phyloP scores from a whole-genome alignment of 495 filamentous ascomycete genomes.

The Xylaria flabelliformis region DNA sequence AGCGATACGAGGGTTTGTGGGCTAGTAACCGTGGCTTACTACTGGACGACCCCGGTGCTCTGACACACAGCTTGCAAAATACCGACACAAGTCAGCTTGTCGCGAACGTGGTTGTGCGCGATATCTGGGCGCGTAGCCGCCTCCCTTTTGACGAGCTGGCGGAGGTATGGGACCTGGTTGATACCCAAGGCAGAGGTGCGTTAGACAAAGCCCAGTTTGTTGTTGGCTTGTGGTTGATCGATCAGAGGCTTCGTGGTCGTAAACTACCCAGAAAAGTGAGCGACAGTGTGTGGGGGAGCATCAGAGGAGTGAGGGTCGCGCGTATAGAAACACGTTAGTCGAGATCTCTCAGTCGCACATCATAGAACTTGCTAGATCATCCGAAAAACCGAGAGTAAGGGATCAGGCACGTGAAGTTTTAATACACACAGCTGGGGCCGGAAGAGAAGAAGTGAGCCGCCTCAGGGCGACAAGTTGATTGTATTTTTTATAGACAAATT shows the following conservation, averaged over 20 bases:
- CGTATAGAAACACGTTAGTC: no score
- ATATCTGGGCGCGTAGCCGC: slow-evolving; percentile 84
- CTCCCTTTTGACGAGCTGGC: slow-evolving; percentile 71
- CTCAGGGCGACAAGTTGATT: background rate
- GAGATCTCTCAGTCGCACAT: no score
- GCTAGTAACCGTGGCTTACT: slow-evolving; percentile 86
- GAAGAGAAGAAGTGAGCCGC: slow-evolving; percentile 30
- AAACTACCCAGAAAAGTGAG: slow-evolving; percentile 82
- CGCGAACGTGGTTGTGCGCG: slow-evolving; percentile 78
- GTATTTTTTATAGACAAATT: background rate
- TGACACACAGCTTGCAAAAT: background rate
- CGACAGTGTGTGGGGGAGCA: slow-evolving; percentile 88
- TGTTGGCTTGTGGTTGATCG: slow-evolving; percentile 94
- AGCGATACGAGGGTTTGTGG: slow-evolving; percentile 96
- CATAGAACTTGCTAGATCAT: no score
- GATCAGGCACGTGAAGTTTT: no score
- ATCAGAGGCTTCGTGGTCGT: slow-evolving; percentile 84
- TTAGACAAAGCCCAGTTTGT: slow-evolving; percentile 86
- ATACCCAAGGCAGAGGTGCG: slow-evolving; percentile 62
- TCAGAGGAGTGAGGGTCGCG: slow-evolving; percentile 61
- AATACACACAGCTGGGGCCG: slow-evolving; percentile 20
- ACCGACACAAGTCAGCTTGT: slow-evolving; percentile 59
- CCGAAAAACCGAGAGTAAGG: no score
- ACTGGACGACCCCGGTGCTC: slow-evolving; percentile 31
- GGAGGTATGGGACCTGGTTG: slow-evolving; percentile 87